These are phyloP conservation scores for Comarum palustre DNA, from an alignment of 306 rosid genomes.

Conservation along the genomic window DNA sequence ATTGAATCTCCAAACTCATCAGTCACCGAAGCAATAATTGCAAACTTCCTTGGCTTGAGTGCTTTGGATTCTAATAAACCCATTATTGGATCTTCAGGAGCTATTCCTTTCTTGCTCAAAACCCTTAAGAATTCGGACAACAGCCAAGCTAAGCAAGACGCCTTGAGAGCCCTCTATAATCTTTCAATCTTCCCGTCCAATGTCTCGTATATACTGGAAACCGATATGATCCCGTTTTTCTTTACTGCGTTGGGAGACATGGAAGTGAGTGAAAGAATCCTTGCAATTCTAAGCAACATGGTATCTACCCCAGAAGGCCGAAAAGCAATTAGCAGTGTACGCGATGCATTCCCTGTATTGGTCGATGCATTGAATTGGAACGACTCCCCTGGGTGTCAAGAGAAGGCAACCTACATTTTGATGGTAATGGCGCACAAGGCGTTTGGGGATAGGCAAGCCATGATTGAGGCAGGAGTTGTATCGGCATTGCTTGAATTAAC, in stretches of 20 bases:
- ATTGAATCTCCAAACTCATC: conserved; percentile 57
- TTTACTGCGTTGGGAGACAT: conserved; percentile 64
- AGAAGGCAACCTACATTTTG: conserved; percentile 79
- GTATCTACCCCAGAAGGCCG: conserved; percentile 77
- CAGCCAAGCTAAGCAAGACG: conserved; percentile 75
- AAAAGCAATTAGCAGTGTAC: conserved; percentile 49
- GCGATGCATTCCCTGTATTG: conserved; percentile 49
- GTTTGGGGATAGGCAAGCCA: conserved; percentile 72
- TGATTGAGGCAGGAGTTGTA: conserved; percentile 83
- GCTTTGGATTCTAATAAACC: conserved; percentile 89
- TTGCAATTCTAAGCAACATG: conserved; percentile 67
- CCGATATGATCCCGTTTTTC: conserved; percentile 56
- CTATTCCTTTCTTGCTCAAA: conserved; percentile 71
- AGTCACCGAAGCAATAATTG: conserved; percentile 76
- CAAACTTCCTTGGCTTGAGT: conserved; percentile 87
- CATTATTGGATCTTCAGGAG: conserved; percentile 89
- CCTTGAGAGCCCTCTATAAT: conserved; percentile 85
- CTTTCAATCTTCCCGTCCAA: conserved; percentile 66
- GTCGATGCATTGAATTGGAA: conserved; percentile 81
- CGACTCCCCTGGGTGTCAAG: conserved; percentile 89
- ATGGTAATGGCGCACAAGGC: conserved; percentile 94
- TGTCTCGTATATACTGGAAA: conserved; percentile 59
- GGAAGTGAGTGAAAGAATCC: conserved; percentile 78
- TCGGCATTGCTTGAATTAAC: conserved; percentile 84
- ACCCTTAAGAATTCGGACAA: conserved; percentile 41